Base-by-base conservation (phyloP, 2,329 filamentous ascomycete species). In the Diplodia seriata region DNA sequence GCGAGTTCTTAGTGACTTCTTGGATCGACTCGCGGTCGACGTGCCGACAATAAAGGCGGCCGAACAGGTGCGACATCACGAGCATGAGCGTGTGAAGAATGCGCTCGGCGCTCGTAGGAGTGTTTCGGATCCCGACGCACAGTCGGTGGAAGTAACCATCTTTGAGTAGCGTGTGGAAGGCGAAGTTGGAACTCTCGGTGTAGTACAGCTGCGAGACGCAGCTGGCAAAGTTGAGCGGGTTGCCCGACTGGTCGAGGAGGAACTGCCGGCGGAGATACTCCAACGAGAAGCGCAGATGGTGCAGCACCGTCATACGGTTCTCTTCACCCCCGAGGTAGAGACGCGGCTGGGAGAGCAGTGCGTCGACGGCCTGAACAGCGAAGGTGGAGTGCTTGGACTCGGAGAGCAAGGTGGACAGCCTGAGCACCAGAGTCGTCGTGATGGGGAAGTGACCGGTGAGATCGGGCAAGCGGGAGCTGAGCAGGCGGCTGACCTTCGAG, bases 251-350 rank as follows among this genome's bases (percentile, higher is more conserved):
- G 3, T 86, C 87, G 9, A 94, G 81, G 0, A 94, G 84, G 53
- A 86, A 82, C 71, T 93, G 89, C 43, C 89, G 83, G 23, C 90
- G 85, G 0, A 94, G 83, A 72, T 93, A 94, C 71, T 94, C 91
- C 54, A 94, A 91, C 0, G 91, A 93, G 76, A 94, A 94, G 3
- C 91, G 86, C 7, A 94, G 77, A 73, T 94, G 91, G 74, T 94
- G 91, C 63, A 91, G 84, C 1, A 93, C 87, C 1, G 90, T 86
- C 75, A 89, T 86, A 73, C 88, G 89, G 62, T 88, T 87, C 51
- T 88, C 86, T 2, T 87, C 83, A 0, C 91, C 90, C 54, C 91
- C 91, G 2, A 94, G 83, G 70, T 90, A 92, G 7, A 94, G 78
- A 36, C 89, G 84, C 3, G 88, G 88, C 72, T 92, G 89, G 0